Evolutionary conservation across 2,329 filamentous ascomycete genomes (phyloP).

Genomic region (Parastagonospora nodorum): DNA sequence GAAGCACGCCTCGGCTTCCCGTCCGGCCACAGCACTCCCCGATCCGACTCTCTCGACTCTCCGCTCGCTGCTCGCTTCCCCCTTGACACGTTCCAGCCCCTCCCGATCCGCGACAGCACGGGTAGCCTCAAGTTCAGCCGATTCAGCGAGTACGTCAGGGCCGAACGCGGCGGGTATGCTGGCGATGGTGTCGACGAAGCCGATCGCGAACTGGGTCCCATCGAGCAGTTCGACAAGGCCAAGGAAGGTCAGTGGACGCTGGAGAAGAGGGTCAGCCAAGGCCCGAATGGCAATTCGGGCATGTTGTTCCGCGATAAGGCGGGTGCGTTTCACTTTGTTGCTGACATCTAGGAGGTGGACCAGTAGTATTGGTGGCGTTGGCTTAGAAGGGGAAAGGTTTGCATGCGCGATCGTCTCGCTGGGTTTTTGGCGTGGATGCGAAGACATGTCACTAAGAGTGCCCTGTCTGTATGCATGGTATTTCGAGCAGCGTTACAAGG

Average conservation of each 20-base stretch:
- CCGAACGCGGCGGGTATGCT: constrained; percentile 2
- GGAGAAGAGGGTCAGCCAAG: constrained; percentile 17
- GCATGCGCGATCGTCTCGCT: neutral
- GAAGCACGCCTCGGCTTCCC: constrained; percentile 17
- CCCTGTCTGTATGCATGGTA: too few relatives aligned
- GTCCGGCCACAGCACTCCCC: constrained; percentile 9
- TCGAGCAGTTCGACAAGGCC: constrained; percentile 15
- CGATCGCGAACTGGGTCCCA: constrained; percentile 14
- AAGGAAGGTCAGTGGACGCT: constrained; percentile 24
- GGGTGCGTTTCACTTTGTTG: constrained; percentile 4
- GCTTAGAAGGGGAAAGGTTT: neutral
- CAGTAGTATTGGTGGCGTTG: neutral
- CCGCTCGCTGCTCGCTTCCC: constrained; percentile 18
- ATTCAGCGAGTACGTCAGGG: constrained; percentile 20
- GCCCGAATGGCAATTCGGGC: constrained; percentile 8
- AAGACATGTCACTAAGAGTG: too few relatives aligned
- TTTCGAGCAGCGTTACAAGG: too few relatives aligned
- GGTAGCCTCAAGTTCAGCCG: constrained; percentile 12
- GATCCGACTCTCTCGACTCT: constrained; percentile 7
- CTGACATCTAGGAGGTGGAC: constrained; percentile 3
- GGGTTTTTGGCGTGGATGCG: too few relatives aligned
- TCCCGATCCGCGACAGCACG: constrained; percentile 15
- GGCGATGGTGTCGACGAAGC: constrained; percentile 13
- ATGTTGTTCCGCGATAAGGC: constrained; percentile 21
- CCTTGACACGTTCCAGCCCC: constrained; percentile 1